Evolutionary conservation across 345 rosid species (phyloP).

Genomic region (Zanthoxylum bungeanum): DNA sequence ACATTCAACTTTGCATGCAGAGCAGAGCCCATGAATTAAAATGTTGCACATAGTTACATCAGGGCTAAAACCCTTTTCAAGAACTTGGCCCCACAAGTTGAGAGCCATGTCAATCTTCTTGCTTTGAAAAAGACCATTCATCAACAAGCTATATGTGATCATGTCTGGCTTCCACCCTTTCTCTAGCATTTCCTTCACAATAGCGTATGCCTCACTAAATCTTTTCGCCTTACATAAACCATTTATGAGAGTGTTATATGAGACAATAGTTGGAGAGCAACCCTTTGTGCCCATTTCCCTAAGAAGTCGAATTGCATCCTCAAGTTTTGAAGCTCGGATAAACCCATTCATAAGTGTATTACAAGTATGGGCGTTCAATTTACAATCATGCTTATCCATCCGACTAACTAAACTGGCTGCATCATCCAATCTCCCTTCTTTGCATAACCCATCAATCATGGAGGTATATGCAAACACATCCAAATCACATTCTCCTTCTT

Average conservation of each 20-base stretch:
- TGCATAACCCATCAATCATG: constrained; percentile 68
- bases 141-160: constrained; percentile 71
- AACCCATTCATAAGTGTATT: constrained; percentile 68
- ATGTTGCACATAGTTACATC: constrained; percentile 77
- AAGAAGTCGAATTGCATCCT: constrained; percentile 50
- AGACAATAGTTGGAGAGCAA: constrained; percentile 50
- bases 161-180: constrained; percentile 67
- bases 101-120: constrained; percentile 65
- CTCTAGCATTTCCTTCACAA: constrained; percentile 78
- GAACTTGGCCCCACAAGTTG: constrained; percentile 60
- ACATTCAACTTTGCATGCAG: too few relatives aligned
- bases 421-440: constrained; percentile 69
- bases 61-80: constrained; percentile 55
- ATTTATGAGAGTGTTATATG: constrained; percentile 66
- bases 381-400: constrained; percentile 45
- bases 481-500: constrained; percentile 41
- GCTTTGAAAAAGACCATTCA: constrained; percentile 70
- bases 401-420: constrained; percentile 44
- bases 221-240: too few relatives aligned
- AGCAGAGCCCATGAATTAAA: constrained; percentile 73
- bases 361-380: constrained; percentile 51
- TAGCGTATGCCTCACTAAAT: constrained; percentile 53
- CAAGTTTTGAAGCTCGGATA: constrained; percentile 59
- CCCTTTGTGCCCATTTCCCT: constrained; percentile 53
- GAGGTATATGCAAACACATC: constrained; percentile 71